phyloP scores from a whole-genome alignment of 2,329 filamentous ascomycete genomes.

The Stylonectria norvegica region DNA sequence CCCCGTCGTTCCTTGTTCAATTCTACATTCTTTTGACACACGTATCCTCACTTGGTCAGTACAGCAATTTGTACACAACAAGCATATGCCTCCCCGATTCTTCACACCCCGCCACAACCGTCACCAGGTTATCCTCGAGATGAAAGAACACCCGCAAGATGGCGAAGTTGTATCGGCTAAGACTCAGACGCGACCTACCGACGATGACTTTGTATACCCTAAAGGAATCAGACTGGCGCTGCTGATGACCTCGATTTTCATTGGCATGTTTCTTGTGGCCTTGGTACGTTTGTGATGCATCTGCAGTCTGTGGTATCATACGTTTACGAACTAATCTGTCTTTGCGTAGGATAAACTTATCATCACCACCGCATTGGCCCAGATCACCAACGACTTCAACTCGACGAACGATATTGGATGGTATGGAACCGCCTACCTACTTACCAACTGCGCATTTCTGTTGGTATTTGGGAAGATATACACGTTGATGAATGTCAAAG shows the following conservation, averaged over 20 bases:
- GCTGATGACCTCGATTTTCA: not conserved
- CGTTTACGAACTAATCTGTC: not conserved
- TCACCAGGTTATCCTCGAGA: not conserved
- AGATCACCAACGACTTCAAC: slow-evolving; percentile 34
- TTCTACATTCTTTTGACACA: too few species aligned
- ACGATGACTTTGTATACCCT: not conserved
- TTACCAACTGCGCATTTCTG: slow-evolving; percentile 34
- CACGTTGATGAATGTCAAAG: slow-evolving; percentile 34
- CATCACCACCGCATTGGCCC: slow-evolving; percentile 35
- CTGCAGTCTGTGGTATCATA: too few species aligned
- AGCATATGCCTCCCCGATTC: too few species aligned
- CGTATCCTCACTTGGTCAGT: too few species aligned
- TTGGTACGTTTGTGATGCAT: not conserved
- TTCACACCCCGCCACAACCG: too few species aligned
- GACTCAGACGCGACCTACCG: not conserved
- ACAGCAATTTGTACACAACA: too few species aligned
- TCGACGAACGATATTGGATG: slow-evolving; percentile 1
- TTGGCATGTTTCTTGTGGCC: not conserved
- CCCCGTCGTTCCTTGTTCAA: too few species aligned
- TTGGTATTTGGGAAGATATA: slow-evolving; percentile 39
- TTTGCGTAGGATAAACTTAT: slow-evolving; percentile 2
- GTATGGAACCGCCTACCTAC: slow-evolving; percentile 1
- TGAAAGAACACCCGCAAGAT: not conserved
- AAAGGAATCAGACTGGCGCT: not conserved
- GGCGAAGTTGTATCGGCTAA: not conserved